Evolutionary conservation across 768 basidiomycete genomes (phyloP).

Genomic region (Tylopilus balloui): DNA sequence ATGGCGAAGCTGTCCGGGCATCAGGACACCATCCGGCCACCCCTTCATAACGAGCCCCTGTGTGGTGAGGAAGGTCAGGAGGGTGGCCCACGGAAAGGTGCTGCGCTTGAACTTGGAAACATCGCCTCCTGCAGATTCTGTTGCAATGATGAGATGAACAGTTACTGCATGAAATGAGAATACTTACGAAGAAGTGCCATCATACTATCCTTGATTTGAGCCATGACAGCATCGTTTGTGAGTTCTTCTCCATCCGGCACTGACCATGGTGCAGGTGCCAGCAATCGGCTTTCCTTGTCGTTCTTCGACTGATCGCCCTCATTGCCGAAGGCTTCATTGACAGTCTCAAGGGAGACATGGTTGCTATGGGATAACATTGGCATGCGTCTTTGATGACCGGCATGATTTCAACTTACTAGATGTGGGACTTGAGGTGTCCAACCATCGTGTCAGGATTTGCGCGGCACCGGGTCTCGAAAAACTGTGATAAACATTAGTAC

Average conservation of each 20-base stretch:
- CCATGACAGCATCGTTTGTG: not conserved
- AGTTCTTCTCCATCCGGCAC: not conserved
- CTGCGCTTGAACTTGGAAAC: not conserved
- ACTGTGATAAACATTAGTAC: not conserved
- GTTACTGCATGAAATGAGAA: not conserved
- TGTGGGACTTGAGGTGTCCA: constrained; percentile 6
- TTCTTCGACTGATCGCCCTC: not conserved
- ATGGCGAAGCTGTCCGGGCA: constrained; percentile 1
- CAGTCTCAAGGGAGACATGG: constrained; percentile 1
- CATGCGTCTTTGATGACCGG: not conserved
- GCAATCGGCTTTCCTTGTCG: not conserved
- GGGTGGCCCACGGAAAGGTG: not conserved
- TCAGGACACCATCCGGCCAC: not conserved
- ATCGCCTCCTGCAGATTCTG: not conserved
- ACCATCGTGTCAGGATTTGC: not conserved
- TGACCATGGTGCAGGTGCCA: not conserved
- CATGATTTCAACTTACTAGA: constrained; percentile 2
- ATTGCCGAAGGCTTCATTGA: not conserved
- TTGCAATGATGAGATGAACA: not conserved
- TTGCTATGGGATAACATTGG: not conserved
- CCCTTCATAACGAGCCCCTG: constrained; percentile 1
- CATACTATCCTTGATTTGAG: not conserved
- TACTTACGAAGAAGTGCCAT: not conserved
- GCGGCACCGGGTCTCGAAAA: constrained; percentile 2
- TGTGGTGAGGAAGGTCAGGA: not conserved